Percentiles rank a stretch among this genome's conserved stretches.
Conservation (phyloP, 352 stramenopile species). For the Pythium utonaiense region DNA sequence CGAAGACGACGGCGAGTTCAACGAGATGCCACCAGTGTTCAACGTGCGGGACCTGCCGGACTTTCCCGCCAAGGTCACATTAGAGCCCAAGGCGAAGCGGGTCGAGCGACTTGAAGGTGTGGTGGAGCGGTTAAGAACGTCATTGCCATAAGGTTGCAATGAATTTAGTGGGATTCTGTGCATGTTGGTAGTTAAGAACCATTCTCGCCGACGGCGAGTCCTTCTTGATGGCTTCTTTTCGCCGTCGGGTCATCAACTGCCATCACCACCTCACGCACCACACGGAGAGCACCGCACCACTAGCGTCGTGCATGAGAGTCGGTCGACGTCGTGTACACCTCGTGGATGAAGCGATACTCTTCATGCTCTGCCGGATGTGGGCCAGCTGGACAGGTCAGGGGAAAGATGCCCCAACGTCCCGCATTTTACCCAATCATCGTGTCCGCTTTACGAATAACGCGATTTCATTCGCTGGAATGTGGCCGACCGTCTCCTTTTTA, state of each 20-base stretch:
- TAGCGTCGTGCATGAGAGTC: too few relatives aligned
- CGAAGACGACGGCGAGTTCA: slow-evolving; percentile 30
- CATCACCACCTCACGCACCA: background rate
- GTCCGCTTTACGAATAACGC: background rate
- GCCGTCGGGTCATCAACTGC: background rate
- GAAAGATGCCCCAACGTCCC: background rate
- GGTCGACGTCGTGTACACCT: background rate
- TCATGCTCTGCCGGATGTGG: background rate
- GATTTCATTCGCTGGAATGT: slow-evolving; percentile 1
- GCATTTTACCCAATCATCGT: background rate
- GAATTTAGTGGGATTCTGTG: background rate
- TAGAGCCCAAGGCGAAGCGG: slow-evolving; percentile 9
- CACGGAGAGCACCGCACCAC: too few relatives aligned
- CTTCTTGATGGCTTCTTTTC: background rate
- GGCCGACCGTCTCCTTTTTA: background rate
- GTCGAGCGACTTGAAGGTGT: slow-evolving; percentile 30
- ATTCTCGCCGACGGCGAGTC: background rate
- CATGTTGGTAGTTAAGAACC: background rate
- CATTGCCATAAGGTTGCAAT: background rate
- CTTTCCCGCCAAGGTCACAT: slow-evolving; percentile 32
- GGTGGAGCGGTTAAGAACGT: slow-evolving; percentile 31
- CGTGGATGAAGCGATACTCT: background rate
- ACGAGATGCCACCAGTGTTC: slow-evolving; percentile 48
- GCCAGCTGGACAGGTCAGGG: background rate
- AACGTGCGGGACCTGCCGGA: slow-evolving; percentile 38